These are phyloP conservation scores for Allium fistulosum DNA, from an alignment of 106 monocot species.

Conservation along the genomic window DNA sequence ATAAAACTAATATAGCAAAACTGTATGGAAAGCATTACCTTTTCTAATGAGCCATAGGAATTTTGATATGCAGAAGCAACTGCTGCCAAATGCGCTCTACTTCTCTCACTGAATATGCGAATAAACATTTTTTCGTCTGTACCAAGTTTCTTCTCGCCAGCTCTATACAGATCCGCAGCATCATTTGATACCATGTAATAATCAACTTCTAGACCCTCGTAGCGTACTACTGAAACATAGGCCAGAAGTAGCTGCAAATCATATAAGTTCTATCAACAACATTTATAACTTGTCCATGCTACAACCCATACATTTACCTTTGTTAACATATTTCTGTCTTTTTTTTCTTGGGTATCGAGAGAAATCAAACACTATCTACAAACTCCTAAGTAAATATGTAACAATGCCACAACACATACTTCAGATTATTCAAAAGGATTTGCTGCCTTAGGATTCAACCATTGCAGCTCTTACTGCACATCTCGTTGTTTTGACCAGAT, in stretches of 20 bases:
- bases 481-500: too few species aligned
- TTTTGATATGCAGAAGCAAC: slow-evolving; percentile 54
- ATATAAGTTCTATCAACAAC: not conserved
- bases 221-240: slow-evolving; percentile 39
- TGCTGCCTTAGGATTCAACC: too few species aligned
- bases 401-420: too few species aligned
- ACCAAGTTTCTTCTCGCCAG: slow-evolving; percentile 78
- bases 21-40: slow-evolving; percentile 21
- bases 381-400: too few species aligned
- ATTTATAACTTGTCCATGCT: too few species aligned
- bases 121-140: slow-evolving; percentile 79
- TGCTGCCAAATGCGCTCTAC: slow-evolving; percentile 66
- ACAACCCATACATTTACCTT: too few species aligned
- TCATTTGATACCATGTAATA: slow-evolving; percentile 38
- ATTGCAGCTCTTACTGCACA: too few species aligned
- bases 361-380: too few species aligned
- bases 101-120: slow-evolving; percentile 56
- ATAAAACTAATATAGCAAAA: not conserved
- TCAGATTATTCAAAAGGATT: too few species aligned
- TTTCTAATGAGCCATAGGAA: slow-evolving; percentile 44
- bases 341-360: too few species aligned
- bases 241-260: slow-evolving; percentile 49
- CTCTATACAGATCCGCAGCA: slow-evolving; percentile 65
- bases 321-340: too few species aligned
- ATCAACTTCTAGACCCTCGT: slow-evolving; percentile 75